phyloP scores from a whole-genome alignment of 2,329 filamentous ascomycete genomes.

The Penicillium capsulatum region DNA sequence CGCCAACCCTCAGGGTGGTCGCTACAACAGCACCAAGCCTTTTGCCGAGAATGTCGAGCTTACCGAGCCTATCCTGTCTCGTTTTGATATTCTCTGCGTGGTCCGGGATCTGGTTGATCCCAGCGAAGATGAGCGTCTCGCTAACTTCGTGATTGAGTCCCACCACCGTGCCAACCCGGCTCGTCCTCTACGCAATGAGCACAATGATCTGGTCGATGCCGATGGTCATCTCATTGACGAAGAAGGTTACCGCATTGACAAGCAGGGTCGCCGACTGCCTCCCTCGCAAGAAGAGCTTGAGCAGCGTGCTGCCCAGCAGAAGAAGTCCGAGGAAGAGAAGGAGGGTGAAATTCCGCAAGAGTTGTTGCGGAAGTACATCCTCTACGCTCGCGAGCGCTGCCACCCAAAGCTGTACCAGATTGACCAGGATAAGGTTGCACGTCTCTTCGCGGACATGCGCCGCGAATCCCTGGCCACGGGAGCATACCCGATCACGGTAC shows the following conservation, averaged over 20 bases:
- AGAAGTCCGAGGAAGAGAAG: constrained; percentile 49
- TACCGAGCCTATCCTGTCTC: constrained; percentile 93
- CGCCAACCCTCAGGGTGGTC: constrained; percentile 91
- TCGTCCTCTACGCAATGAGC: constrained; percentile 47
- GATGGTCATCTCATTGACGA: constrained; percentile 57
- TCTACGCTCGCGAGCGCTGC: constrained; percentile 87
- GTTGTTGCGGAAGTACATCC: constrained; percentile 89
- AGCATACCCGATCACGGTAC: constrained; percentile 94
- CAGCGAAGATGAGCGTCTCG: constrained; percentile 83
- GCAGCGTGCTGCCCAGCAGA: constrained; percentile 38
- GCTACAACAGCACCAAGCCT: constrained; percentile 93
- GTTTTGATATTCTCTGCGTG: constrained; percentile 96
- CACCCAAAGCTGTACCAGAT: constrained; percentile 93
- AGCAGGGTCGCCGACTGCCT: constrained; percentile 37
- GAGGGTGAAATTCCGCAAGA: constrained; percentile 81
- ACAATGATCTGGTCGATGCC: constrained; percentile 43
- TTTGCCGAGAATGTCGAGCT: constrained; percentile 96
- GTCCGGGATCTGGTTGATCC: constrained; percentile 95
- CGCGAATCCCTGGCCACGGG: constrained; percentile 88
- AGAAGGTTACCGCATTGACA: constrained; percentile 52
- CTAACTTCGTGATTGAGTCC: constrained; percentile 89
- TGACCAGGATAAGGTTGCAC: constrained; percentile 92
- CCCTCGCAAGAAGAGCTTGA: constrained; percentile 45
- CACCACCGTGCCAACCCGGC: constrained; percentile 83
- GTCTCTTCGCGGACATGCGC: constrained; percentile 94